Evolutionary conservation across 2,329 filamentous ascomycete species (phyloP).

Genomic region (Madurella fahalii): DNA sequence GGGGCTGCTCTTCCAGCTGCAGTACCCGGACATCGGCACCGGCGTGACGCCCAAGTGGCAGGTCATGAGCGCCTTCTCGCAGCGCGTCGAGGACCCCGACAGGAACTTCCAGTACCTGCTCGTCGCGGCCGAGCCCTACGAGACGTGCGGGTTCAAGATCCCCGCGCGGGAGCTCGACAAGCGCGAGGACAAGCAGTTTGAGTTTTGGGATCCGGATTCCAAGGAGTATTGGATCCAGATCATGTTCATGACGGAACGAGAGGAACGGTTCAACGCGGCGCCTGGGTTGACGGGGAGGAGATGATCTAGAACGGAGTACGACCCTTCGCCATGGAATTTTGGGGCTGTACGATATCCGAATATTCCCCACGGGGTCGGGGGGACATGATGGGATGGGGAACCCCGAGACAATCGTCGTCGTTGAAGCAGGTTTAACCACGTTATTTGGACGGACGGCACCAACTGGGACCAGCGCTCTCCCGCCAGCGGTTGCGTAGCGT

Average conservation of each 20-base stretch:
- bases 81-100: conserved; percentile 91
- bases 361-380: not conserved
- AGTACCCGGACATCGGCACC: conserved; percentile 83
- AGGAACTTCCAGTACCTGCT: conserved; percentile 92
- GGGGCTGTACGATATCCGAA: no score
- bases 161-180: conserved; percentile 91
- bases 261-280: conserved; percentile 75
- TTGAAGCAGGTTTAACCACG: no score
- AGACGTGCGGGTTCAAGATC: conserved; percentile 95
- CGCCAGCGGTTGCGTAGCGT: no score
- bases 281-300: conserved; percentile 53
- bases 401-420: no score
- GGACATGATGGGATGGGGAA: not conserved
- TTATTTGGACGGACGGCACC: no score
- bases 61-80: conserved; percentile 97
- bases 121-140: conserved; percentile 94
- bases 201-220: conserved; percentile 90
- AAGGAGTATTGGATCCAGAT: conserved; percentile 98
- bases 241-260: conserved; percentile 96
- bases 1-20: conserved; percentile 90
- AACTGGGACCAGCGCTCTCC: no score
- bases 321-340: no score
- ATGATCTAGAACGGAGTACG: conserved; percentile 25
- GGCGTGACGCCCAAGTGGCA: conserved; percentile 77
- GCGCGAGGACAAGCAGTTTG: conserved; percentile 82